A percentile compares a stretch with the other conserved stretches of the same genome.
Conservation (phyloP, 2,329 filamentous ascomycete species). For the Parafenestella ontariensis region DNA sequence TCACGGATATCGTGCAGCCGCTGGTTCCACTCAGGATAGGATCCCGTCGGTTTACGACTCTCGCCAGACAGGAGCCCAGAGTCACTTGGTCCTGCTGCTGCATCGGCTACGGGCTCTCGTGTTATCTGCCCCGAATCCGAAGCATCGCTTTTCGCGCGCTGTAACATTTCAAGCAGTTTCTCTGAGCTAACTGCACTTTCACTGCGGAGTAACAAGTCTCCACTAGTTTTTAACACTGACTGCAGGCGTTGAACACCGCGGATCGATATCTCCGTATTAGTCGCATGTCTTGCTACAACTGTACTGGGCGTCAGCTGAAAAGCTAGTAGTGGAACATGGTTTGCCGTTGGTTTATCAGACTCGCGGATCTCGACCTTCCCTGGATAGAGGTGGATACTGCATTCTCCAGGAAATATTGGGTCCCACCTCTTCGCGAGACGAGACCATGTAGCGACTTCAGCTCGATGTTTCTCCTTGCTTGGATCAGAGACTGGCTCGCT, state of each 20-base stretch:
- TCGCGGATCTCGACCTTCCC: conserved; percentile 24
- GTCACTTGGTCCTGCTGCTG: background rate
- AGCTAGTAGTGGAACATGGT: conserved; percentile 17
- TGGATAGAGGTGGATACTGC: conserved; percentile 19
- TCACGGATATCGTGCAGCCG: conserved; percentile 3
- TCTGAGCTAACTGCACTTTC: conserved; percentile 1
- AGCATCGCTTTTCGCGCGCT: background rate
- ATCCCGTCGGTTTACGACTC: background rate
- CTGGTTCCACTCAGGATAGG: background rate
- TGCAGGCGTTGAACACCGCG: background rate
- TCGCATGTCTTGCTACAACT: conserved; percentile 1
- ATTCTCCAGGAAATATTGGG: conserved; percentile 17
- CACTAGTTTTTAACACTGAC: background rate
- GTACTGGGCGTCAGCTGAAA: conserved; percentile 10
- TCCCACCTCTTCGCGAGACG: conserved; percentile 14
- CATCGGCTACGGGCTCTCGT: background rate
- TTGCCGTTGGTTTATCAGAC: conserved; percentile 8
- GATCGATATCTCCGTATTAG: conserved; percentile 9
- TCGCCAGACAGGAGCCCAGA: background rate
- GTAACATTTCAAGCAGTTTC: conserved; percentile 9
- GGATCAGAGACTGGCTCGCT: conserved; percentile 4
- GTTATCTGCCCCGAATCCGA: background rate
- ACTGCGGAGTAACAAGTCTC: conserved; percentile 13
- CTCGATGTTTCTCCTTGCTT: conserved; percentile 21
- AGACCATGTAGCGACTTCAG: conserved; percentile 25